Evolutionary conservation across 345 rosid species (phyloP), one percentile per base, ranked within the genome.

Genomic region (Garcia nutans): DNA sequence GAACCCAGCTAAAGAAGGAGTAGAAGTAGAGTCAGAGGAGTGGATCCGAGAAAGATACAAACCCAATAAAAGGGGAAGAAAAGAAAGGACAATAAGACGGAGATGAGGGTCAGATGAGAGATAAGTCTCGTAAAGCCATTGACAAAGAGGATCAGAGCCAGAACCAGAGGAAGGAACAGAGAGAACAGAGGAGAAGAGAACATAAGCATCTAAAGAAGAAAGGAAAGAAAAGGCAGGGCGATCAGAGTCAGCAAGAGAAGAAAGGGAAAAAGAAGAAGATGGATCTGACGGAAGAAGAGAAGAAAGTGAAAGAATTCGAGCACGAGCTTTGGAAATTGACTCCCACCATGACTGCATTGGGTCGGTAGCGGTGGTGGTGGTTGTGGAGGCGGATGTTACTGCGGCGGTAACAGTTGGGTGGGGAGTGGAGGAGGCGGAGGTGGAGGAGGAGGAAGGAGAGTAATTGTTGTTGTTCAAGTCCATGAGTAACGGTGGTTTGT

Each of bases 61-160:
- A 10, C 97, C 92, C 56, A 86, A 70, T 74, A 96, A 86, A 52
- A 92, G 83, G 2, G 98, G 99, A 31, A 96, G 84, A 78, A 92
- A 89, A 42, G 97, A 92, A 82, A 93, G 91, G 65, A 91, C 97
- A 72, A 92, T 78, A 59, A 93, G 90, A 41, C 96, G 95, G 81
- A 96, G 98, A 65, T 90, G 89, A 26, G 92, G 84, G 52, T 96
- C 97, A n/a, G 94, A 79, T 8, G 93, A 84, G 49, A 92, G 90
- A 78, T 86, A 96, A 3, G 98, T 96, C 16, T 96, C 97, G 84
- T 92, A 96, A 63, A 96, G 95, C 99, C 99, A 96, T 31, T 96
- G 95, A 77, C 99, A 96, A 65, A 96, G 92, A 28, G 92, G 89
- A 76, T 96, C 97, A 45, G 97, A 82, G 80, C 95, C 97, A 17